Evolutionary conservation across 345 rosid genomes (phyloP).

Genomic region (Cardamine chenopodiifolia): DNA sequence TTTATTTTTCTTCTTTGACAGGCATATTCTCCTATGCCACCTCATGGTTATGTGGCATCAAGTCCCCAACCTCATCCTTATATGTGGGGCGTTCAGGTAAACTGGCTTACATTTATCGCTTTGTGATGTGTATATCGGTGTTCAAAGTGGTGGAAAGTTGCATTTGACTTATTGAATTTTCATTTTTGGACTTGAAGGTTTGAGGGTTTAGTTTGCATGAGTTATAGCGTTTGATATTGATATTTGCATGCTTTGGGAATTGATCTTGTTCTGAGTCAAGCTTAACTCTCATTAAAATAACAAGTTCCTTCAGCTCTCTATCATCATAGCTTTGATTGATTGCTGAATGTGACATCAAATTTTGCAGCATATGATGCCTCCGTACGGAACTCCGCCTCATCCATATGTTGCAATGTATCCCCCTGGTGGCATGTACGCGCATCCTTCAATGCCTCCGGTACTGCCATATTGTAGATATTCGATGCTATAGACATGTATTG

Average conservation of each 20-base stretch:
- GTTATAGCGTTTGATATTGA: slow-evolving; percentile 7
- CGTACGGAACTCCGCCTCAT: slow-evolving; percentile 96
- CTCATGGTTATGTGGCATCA: slow-evolving; percentile 93
- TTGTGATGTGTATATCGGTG: background rate
- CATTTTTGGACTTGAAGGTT: background rate
- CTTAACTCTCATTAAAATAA: background rate
- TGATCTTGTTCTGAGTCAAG: slow-evolving; percentile 6
- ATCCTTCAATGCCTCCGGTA: slow-evolving; percentile 97
- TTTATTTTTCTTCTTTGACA: slow-evolving; percentile 37
- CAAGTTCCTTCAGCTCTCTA: slow-evolving; percentile 1
- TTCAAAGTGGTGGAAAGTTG: slow-evolving; percentile 10
- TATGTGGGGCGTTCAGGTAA: slow-evolving; percentile 99
- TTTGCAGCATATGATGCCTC: slow-evolving; percentile 95
- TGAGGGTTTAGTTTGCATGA: background rate
- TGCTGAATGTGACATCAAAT: slow-evolving; percentile 19
- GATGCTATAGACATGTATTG: slow-evolving; percentile 16
- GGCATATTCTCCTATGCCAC: slow-evolving; percentile 94
- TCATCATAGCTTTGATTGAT: slow-evolving; percentile 16
- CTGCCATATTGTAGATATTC: slow-evolving; percentile 30
- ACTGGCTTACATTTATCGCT: background rate
- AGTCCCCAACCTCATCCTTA: slow-evolving; percentile 98
- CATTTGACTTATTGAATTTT: background rate
- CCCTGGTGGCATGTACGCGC: slow-evolving; percentile 93
- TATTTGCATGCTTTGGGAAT: slow-evolving; percentile 9
- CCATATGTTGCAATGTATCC: slow-evolving; percentile 99